phyloP scores from a whole-genome alignment of 2,329 filamentous ascomycete species.

The Aspergillus calidoustus region DNA sequence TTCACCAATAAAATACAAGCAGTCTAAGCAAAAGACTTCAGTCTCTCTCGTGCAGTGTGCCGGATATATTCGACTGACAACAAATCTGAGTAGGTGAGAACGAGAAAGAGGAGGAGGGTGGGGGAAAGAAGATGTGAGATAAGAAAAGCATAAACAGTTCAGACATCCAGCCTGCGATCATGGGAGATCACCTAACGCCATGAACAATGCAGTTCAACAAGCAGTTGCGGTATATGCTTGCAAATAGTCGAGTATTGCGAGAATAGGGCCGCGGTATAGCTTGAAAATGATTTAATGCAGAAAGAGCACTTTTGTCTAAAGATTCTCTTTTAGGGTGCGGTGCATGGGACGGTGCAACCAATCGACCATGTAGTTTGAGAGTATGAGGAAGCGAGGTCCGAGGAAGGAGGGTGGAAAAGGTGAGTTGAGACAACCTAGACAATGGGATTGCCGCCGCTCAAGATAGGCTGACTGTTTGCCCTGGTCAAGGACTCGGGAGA shows the following conservation, averaged over 20 bases:
- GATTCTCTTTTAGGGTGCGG: constrained; percentile 2
- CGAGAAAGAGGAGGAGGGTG: neutral
- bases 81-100: neutral
- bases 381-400: neutral
- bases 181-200: constrained; percentile 39
- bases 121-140: neutral
- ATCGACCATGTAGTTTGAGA: neutral
- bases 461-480: constrained; percentile 45
- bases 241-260: constrained; percentile 4
- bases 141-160: constrained; percentile 23
- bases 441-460: constrained; percentile 45
- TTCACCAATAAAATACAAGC: constrained; percentile 32
- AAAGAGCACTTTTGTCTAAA: constrained; percentile 20
- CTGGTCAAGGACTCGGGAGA: constrained; percentile 40
- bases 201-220: constrained; percentile 34
- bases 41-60: constrained; percentile 12
- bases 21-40: constrained; percentile 26
- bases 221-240: constrained; percentile 16
- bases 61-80: constrained; percentile 6
- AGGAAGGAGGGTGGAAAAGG: neutral
- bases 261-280: constrained; percentile 9
- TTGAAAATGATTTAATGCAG: constrained; percentile 13
- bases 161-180: constrained; percentile 39
- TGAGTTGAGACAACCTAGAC: neutral
- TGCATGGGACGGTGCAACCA: neutral